phyloP scores from a whole-genome alignment of 768 basidiomycete species.

The Paxillus rubicundulus region DNA sequence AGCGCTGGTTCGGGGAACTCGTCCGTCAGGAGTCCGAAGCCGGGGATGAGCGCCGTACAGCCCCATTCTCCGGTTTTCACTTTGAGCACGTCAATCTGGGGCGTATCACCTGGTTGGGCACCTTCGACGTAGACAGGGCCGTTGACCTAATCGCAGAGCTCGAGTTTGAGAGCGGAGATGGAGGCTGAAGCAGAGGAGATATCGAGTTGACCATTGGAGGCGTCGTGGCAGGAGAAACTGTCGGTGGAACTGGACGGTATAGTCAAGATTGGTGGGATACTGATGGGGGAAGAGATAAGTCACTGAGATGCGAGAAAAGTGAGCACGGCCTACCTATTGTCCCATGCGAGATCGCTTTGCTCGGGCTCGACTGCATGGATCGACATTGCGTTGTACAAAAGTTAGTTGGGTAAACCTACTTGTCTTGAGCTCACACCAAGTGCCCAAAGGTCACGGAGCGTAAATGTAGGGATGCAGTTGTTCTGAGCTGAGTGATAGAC shows the following conservation, averaged over 20 bases:
- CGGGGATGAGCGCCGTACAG: slow-evolving; percentile 59
- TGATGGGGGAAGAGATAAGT: slow-evolving; percentile 16
- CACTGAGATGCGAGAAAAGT: not conserved
- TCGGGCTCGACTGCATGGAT: slow-evolving; percentile 54
- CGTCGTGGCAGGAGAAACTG: slow-evolving; percentile 61
- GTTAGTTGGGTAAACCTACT: not conserved
- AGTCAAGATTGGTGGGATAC: slow-evolving; percentile 50
- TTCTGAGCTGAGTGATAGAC: not conserved
- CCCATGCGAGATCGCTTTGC: slow-evolving; percentile 58
- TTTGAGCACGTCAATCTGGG: slow-evolving; percentile 57
- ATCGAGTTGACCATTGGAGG: slow-evolving; percentile 58
- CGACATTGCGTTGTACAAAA: slow-evolving; percentile 31
- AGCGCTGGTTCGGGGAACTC: slow-evolving; percentile 50
- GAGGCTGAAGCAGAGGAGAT: slow-evolving; percentile 36
- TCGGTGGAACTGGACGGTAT: slow-evolving; percentile 54
- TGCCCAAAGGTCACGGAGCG: no score
- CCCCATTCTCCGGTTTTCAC: slow-evolving; percentile 57
- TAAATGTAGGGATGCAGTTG: not conserved
- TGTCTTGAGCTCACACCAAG: not conserved
- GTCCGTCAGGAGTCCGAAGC: slow-evolving; percentile 57
- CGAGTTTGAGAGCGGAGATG: slow-evolving; percentile 42
- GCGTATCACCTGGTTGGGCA: slow-evolving; percentile 54
- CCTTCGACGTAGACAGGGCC: slow-evolving; percentile 55
- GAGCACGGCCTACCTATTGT: slow-evolving; percentile 45
- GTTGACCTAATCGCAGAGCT: slow-evolving; percentile 55